Base-by-base conservation (phyloP, 306 rosid species). In the Mimosa bimucronata region DNA sequence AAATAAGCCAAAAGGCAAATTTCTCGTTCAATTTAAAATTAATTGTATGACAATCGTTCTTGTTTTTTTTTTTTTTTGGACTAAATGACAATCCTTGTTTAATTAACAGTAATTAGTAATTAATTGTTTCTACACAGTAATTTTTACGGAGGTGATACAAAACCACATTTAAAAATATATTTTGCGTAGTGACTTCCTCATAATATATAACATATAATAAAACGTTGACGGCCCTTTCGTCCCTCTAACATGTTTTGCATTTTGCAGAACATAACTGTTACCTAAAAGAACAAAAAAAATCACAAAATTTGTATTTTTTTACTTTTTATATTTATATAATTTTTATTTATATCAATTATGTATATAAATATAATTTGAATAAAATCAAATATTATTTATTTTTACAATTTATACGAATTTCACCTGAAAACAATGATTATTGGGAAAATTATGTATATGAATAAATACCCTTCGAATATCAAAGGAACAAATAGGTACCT, bases 161-260 rank as follows among this genome's bases (percentile, higher is more conserved):
- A 77, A 88, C 80, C 77, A 38, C 62, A 77, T 55, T 72, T 52
- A 74, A 60, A 42, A 80, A 34, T 80, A 70, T 67, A n/a, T 16
- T 30, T 79, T 68, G 25, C 50, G 66, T 9, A 31, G 82, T 29
- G 37, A 58, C 15, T 58, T 57, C 30, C 64, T 55, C 29, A 9
- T 81, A 13, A 42, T 0, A 18, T 58, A 18, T 46, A 1, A 45
- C 4, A 55, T 10, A 57, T 65, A 84, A 73, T 69, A 42, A 66
- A 86, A 79, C 75, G 62, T 70, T 83, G 92, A 86, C 92, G 85
- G 74, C 81, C 57, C 80, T 77, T 75, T 77, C 77, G 85, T 73
- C 81, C 71, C 71, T 66, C 13, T 82, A 5, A 86, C 82, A 73
- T 80, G 87, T 83, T 26, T 81, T 73, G 71, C 44, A 70, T 72